Base-by-base conservation (phyloP, 139 green algal species). In the Chlamydomonas incerta region DNA sequence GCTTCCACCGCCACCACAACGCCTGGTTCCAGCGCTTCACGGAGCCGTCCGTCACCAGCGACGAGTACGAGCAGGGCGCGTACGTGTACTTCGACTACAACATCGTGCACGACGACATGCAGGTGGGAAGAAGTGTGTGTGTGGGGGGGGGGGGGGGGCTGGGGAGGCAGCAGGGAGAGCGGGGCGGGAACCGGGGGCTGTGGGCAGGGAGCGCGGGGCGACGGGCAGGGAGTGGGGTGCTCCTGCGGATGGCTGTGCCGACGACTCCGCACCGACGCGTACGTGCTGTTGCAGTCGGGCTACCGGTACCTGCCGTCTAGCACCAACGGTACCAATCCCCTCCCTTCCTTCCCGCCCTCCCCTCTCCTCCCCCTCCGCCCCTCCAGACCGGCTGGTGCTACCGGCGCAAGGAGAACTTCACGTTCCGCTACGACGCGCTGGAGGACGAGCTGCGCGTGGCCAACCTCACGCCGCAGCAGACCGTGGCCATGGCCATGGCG, bases 61-160 rank as follows among this genome's bases (percentile, higher is more conserved):
- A 99, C 37, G 95, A 98, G 87, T 98, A 95, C 70, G 97, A 99
- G 65, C 90, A 95, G 80, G 93, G 95, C 62, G 96, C 93, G 0
- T 98, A 98, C 79, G 94, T 98, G 5, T 98, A 98, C 91, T 98
- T 98, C 90, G 96, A 98, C 89, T 96, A 94, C 90, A 94, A 95
- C 86, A 93, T 95, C 31, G 87, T 97, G 82, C 93, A 96, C 73
- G 95, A 97, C 62, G 94, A 96, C 83, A 85, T 91, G 81, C 90
- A 93, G 75, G 75, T 83, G 60, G 10, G 74, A 14, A 24, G 8
- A 8, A 5, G 41, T 8, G 41, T 50, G 41, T 50, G 41, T 50
- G 41, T 50, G 41, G 41, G 41, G 41, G 5, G 41, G 41, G 41
- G 31, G 13, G 28, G 63, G 74, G 85, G 73, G 52, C 8, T 50